These are phyloP conservation scores for Phyllosticta ampelicida DNA, from an alignment of 2,329 filamentous ascomycete species.

Conservation along the genomic window DNA sequence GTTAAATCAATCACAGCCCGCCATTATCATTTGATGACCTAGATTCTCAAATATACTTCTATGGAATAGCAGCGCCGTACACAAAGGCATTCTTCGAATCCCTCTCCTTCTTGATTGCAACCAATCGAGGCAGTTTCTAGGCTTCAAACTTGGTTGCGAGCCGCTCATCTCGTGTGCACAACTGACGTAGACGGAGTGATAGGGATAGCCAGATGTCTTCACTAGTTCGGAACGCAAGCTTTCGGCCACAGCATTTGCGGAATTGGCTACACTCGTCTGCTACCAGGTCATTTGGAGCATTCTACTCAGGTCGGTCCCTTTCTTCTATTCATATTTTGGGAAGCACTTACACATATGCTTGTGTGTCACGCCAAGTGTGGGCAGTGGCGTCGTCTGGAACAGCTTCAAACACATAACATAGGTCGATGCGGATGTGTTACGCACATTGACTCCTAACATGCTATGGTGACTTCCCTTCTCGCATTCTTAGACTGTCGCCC, in stretches of 20 bases:
- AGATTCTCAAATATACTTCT: background rate
- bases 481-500: background rate
- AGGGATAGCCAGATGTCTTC: slow-evolving; percentile 3
- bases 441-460: background rate
- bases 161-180: slow-evolving; percentile 22
- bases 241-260: background rate
- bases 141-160: slow-evolving; percentile 22
- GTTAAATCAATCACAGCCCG: no score
- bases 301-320: background rate
- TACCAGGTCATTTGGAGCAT: background rate
- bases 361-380: background rate
- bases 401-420: background rate
- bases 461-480: background rate
- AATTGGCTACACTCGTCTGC: background rate
- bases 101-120: slow-evolving; percentile 23
- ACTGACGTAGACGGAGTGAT: slow-evolving; percentile 18
- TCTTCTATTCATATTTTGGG: background rate
- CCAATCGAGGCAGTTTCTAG: slow-evolving; percentile 20
- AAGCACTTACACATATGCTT: background rate
- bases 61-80: background rate
- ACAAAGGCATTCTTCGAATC: slow-evolving; percentile 24
- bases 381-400: background rate
- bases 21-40: no score
- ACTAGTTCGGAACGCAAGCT: background rate
- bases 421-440: background rate